phyloP scores from a whole-genome alignment of 495 filamentous ascomycete genomes.

The Penicillium pancosmium region DNA sequence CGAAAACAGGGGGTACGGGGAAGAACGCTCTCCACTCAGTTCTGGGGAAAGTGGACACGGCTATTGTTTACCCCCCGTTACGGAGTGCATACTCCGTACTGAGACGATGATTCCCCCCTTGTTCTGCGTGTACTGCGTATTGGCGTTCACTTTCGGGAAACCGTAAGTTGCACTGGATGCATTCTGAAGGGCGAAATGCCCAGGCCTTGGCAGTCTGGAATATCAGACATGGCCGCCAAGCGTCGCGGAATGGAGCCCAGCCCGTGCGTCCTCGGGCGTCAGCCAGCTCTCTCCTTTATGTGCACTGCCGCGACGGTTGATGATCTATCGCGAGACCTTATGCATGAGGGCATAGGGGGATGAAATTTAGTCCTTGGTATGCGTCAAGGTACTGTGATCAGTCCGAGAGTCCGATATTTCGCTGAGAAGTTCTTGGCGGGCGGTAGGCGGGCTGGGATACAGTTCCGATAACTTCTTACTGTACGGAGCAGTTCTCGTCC shows the following conservation, averaged over 20 bases:
- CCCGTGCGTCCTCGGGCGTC: slow-evolving; percentile 7
- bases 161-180: slow-evolving; percentile 20
- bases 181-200: slow-evolving; percentile 29
- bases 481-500: background rate
- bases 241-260: slow-evolving; percentile 16
- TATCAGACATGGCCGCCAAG: slow-evolving; percentile 25
- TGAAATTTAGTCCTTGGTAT: no score
- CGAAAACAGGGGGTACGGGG: slow-evolving; percentile 1
- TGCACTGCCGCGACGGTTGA: slow-evolving; percentile 16
- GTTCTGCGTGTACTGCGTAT: background rate
- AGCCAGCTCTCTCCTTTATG: background rate
- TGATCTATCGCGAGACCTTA: slow-evolving; percentile 12
- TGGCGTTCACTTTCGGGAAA: no score
- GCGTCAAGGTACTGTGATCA: background rate
- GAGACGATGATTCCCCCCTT: slow-evolving; percentile 2
- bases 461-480: background rate
- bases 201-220: slow-evolving; percentile 26
- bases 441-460: background rate
- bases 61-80: background rate
- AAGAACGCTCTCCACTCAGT: background rate
- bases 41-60: slow-evolving; percentile 5
- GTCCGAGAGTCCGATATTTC: background rate
- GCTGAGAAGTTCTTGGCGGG: background rate
- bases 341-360: background rate
- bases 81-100: background rate